phyloP scores from a whole-genome alignment of 1,284 basidiomycete species.

The Cutaneotrichosporon cutaneum region DNA sequence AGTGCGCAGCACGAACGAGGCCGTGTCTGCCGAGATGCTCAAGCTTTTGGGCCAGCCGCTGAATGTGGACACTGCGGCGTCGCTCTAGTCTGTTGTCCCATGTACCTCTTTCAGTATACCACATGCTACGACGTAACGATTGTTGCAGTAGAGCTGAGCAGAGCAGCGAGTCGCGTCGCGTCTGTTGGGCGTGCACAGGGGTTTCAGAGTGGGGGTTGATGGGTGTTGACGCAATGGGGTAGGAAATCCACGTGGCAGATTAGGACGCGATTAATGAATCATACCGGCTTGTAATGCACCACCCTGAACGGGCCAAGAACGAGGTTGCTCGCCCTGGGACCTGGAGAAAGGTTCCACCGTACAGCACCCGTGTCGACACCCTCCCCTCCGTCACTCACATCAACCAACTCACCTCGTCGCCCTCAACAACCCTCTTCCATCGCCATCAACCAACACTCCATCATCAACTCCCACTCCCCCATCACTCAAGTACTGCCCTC shows the following conservation, averaged over 20 bases:
- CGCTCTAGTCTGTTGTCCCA: conserved; percentile 8
- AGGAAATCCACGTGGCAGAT: too few species aligned
- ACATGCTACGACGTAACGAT: conserved; percentile 4
- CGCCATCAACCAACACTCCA: neutral
- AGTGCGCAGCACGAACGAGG: conserved; percentile 90
- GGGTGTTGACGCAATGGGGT: neutral
- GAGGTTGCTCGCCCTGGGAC: too few species aligned
- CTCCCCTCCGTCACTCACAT: too few species aligned
- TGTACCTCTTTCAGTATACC: neutral
- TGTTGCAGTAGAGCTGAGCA: neutral
- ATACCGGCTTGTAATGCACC: too few species aligned
- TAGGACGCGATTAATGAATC: too few species aligned
- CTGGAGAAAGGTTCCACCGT: too few species aligned
- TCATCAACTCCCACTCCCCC: neutral
- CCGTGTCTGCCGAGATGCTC: conserved; percentile 78
- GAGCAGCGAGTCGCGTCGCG: too few species aligned
- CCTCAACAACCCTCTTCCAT: neutral
- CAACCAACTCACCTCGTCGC: too few species aligned
- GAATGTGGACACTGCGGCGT: conserved; percentile 41
- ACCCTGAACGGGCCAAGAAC: too few species aligned
- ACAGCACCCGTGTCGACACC: too few species aligned
- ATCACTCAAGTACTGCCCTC: neutral
- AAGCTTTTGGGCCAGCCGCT: conserved; percentile 52
- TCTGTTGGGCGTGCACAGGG: neutral
- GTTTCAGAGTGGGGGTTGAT: neutral